Conservation (phyloP, 2,329 filamentous ascomycete species). For the Graphium sp. region DNA sequence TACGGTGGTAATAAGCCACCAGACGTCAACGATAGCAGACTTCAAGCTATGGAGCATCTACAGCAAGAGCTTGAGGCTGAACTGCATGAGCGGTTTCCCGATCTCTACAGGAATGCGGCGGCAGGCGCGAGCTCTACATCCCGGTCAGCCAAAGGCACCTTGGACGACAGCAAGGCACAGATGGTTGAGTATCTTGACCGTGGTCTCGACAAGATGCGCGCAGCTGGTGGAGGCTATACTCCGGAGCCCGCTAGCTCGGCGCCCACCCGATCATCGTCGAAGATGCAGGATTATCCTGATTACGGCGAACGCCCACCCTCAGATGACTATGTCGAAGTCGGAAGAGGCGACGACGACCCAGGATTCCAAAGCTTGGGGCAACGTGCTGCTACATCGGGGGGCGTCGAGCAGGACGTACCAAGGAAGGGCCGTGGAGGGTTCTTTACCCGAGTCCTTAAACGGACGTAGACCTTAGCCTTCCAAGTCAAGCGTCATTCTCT, state of each 20-base stretch:
- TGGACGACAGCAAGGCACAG: conserved; percentile 24
- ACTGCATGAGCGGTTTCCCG: conserved; percentile 25
- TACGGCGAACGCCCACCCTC: conserved; percentile 3
- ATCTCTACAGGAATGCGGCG: conserved; percentile 24
- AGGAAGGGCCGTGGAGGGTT: too few species aligned
- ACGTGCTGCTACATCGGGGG: too few species aligned
- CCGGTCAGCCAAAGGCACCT: conserved; percentile 12
- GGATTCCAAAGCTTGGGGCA: conserved; percentile 13
- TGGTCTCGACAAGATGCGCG: conserved; percentile 25
- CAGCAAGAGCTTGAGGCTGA: conserved; percentile 32
- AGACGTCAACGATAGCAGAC: conserved; percentile 14
- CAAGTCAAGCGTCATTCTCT: too few species aligned
- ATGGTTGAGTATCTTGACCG: conserved; percentile 30
- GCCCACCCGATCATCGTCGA: background rate
- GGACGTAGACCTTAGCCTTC: too few species aligned
- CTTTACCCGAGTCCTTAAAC: too few species aligned
- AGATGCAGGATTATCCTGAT: background rate
- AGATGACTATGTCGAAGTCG: conserved; percentile 18
- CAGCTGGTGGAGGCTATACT: conserved; percentile 3
- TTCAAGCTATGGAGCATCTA: conserved; percentile 21
- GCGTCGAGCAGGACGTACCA: too few species aligned
- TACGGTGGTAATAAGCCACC: background rate
- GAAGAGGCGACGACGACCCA: conserved; percentile 10
- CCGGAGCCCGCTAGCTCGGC: background rate
- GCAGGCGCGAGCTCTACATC: conserved; percentile 4